phyloP scores from a whole-genome alignment of 768 basidiomycete genomes.

The Tephrocybe sp. region DNA sequence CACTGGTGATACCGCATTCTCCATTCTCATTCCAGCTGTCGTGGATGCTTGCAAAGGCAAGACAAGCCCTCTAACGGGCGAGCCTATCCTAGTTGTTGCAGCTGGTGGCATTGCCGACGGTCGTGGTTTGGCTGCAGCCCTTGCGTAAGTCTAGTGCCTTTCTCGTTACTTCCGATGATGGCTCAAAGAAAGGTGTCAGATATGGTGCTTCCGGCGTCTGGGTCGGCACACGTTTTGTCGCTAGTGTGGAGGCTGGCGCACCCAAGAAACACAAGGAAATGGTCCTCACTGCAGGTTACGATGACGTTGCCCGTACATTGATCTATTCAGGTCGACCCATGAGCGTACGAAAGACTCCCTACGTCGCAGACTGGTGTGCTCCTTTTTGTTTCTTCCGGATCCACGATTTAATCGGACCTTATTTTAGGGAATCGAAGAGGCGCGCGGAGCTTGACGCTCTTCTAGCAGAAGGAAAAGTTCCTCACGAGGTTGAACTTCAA shows the following conservation, averaged over 20 bases:
- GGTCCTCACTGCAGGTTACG: slow-evolving; percentile 67
- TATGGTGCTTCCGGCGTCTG: slow-evolving; percentile 85
- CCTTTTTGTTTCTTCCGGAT: slow-evolving; percentile 1
- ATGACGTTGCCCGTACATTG: slow-evolving; percentile 68
- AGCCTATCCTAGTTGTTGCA: slow-evolving; percentile 74
- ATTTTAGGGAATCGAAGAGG: slow-evolving; percentile 57
- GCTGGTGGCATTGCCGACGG: slow-evolving; percentile 86
- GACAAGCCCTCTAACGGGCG: slow-evolving; percentile 75
- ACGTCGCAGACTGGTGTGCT: slow-evolving; percentile 67
- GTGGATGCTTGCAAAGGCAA: slow-evolving; percentile 73
- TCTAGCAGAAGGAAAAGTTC: slow-evolving; percentile 63
- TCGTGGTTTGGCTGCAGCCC: slow-evolving; percentile 71
- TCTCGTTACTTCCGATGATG: not conserved
- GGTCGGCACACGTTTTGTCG: slow-evolving; percentile 88
- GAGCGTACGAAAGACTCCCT: slow-evolving; percentile 77
- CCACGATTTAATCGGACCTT: not conserved
- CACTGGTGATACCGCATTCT: slow-evolving; percentile 80
- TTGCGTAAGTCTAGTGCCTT: slow-evolving; percentile 44
- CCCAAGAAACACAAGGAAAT: slow-evolving; percentile 70
- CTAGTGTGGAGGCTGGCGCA: slow-evolving; percentile 77
- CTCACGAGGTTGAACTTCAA: slow-evolving; percentile 72
- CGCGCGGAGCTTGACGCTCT: slow-evolving; percentile 57
- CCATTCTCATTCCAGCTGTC: slow-evolving; percentile 76
- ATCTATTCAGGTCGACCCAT: slow-evolving; percentile 80
- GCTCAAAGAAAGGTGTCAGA: slow-evolving; percentile 29